phyloP scores from a whole-genome alignment of 2,329 filamentous ascomycete species.

The Sporothrix variecibatus region DNA sequence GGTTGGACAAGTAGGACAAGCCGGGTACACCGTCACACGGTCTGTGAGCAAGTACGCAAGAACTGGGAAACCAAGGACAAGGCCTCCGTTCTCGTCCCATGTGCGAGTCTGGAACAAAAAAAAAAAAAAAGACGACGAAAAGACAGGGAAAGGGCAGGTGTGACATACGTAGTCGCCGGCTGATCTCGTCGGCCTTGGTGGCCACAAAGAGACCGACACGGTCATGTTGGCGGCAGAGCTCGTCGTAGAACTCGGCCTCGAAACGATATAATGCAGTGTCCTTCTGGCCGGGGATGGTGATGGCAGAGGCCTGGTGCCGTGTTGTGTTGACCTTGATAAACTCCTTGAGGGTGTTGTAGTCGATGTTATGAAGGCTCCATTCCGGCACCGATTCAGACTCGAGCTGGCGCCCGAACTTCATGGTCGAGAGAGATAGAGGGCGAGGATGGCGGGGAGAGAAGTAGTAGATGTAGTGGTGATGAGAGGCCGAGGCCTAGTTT shows the following conservation, averaged over 20 bases:
- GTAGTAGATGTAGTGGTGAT: neutral
- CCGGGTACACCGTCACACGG: neutral
- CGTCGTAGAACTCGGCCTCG: slow-evolving; percentile 69
- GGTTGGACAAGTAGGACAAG: neutral
- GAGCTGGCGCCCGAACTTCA: slow-evolving; percentile 78
- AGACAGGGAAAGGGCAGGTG: too few relatives aligned
- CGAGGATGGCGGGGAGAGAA: neutral
- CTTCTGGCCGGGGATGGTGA: slow-evolving; percentile 72
- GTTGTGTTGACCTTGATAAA: slow-evolving; percentile 81
- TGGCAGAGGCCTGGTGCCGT: slow-evolving; percentile 66
- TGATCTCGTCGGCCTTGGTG: slow-evolving; percentile 79
- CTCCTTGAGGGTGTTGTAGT: slow-evolving; percentile 85
- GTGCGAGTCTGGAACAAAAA: neutral
- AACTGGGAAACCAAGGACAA: neutral
- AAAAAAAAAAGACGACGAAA: neutral
- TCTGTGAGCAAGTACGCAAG: neutral
- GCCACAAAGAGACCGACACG: slow-evolving; percentile 76
- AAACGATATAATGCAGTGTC: slow-evolving; percentile 62
- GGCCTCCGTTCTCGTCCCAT: neutral
- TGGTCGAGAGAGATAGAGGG: slow-evolving; percentile 37
- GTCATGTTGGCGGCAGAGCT: slow-evolving; percentile 73
- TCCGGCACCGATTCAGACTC: slow-evolving; percentile 75
- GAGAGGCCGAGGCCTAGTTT: neutral
- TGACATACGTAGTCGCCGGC: slow-evolving; percentile 64
- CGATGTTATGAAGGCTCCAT: slow-evolving; percentile 84